Evolutionary conservation across 2,329 filamentous ascomycete species (phyloP), one percentile per base, ranked within the genome.

Genomic region (Madurella mycetomatis): DNA sequence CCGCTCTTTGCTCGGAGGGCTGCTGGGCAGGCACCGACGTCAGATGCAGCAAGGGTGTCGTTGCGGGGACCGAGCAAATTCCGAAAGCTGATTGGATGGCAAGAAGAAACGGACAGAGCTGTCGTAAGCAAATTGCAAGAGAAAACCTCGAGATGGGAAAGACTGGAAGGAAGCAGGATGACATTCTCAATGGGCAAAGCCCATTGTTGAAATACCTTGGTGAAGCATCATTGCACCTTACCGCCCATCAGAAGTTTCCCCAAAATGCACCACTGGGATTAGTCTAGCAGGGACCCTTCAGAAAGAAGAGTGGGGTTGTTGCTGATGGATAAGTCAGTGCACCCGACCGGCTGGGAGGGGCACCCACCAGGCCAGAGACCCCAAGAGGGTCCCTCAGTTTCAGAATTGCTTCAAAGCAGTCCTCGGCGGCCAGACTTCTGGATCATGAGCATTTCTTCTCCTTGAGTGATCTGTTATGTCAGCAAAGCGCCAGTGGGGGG

Each of bases 371-470:
- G 41, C 47, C 25, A 43, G 44, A 31, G 45, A 42, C 52, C 53
- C 47, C 12, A 13, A 47, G 49, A 54, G 19, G 18, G 41, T 25
- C 39, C 17, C 56, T 54, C 48, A 54, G 71, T 75, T 75, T 73
- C 72, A 74, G 67, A 63, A 67, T 63, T 73, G 72, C 71, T 70
- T 74, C 71, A 75, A 61, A 62, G 62, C 53, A 51, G 58, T 59
- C 62, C 44, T 55, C 58, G 58, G 56, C 59, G 52, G 58, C 51
- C 54, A 49, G 49, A 43, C 47, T 17, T 25, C 32, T 18, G 16
- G 9, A n/a, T 37, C 37, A 18, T 19, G 34, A 25, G 17, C 18
- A 8, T 13, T 7, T 4, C 4, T 25, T 25, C 3, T 1, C 17
- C 12, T 43, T 12, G 17, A 11, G 18, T 25, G 11, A 11, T 7